Conservation (phyloP, 2,329 filamentous ascomycete species). For the Fusarium solani-melongenae region DNA sequence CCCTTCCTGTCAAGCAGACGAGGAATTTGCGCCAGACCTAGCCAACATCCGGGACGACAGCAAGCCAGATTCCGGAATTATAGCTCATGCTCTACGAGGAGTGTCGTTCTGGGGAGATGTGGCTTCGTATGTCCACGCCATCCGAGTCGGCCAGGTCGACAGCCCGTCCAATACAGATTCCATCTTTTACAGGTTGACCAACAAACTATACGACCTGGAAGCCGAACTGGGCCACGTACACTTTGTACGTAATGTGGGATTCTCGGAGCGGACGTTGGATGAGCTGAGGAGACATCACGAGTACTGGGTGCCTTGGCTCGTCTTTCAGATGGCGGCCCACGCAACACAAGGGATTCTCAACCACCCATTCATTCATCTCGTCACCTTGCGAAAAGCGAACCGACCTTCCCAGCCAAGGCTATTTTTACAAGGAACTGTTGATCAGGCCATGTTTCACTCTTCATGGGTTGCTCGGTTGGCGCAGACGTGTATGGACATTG, state of each 20-base stretch:
- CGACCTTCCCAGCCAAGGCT: conserved; percentile 28
- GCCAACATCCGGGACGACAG: conserved; percentile 26
- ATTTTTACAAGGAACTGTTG: conserved; percentile 34
- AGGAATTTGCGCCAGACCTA: conserved; percentile 32
- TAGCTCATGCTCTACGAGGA: conserved; percentile 19
- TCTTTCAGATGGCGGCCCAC: conserved; percentile 34
- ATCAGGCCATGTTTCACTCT: conserved; percentile 40
- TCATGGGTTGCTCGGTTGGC: conserved; percentile 34
- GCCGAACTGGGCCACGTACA: conserved; percentile 21
- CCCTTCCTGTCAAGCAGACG: conserved; percentile 1
- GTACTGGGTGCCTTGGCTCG: conserved; percentile 37
- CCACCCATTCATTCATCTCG: conserved; percentile 38
- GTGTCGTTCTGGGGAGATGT: conserved; percentile 35
- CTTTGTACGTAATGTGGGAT: conserved; percentile 38
- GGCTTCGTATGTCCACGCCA: conserved; percentile 25
- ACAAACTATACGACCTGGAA: conserved; percentile 34
- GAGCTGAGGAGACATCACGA: conserved; percentile 30
- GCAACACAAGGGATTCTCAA: conserved; percentile 32
- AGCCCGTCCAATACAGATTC: conserved; percentile 32
- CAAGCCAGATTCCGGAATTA: conserved; percentile 28
- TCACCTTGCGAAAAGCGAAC: conserved; percentile 15
- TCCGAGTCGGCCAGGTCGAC: conserved; percentile 29
- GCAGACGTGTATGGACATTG: conserved; percentile 35
- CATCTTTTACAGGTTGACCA: conserved; percentile 32
- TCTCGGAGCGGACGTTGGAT: conserved; percentile 26